Conservation (phyloP, 2,329 filamentous ascomycete genomes). For the Monilinia fructicola region DNA sequence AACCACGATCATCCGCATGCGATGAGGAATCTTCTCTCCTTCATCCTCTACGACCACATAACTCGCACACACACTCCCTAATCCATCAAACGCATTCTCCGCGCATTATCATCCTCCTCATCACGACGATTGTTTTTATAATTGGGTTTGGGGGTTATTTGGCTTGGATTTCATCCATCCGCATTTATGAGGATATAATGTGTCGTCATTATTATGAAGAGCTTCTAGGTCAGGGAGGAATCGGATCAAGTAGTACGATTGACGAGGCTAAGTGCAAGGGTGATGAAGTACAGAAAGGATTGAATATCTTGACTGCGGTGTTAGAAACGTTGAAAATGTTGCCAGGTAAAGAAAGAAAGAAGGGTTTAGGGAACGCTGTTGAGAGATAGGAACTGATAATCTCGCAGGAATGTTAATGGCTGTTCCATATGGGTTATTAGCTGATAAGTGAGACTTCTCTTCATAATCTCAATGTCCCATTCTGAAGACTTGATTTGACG, state of each 20-base stretch:
- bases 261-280: slow-evolving; percentile 44
- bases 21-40: slow-evolving; percentile 24
- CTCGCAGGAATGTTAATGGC: slow-evolving; percentile 38
- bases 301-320: slow-evolving; percentile 43
- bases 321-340: slow-evolving; percentile 39
- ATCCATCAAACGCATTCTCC: slow-evolving; percentile 30
- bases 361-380: background rate
- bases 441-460: slow-evolving; percentile 41
- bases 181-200: slow-evolving; percentile 45
- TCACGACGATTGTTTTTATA: slow-evolving; percentile 40
- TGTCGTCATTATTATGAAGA: slow-evolving; percentile 44
- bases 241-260: slow-evolving; percentile 36
- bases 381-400: slow-evolving; percentile 13
- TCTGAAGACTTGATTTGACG: slow-evolving; percentile 5
- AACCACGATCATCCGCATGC: slow-evolving; percentile 9
- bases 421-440: slow-evolving; percentile 44
- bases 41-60: slow-evolving; percentile 5
- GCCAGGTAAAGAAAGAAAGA: slow-evolving; percentile 37
- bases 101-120: slow-evolving; percentile 40
- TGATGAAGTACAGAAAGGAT: slow-evolving; percentile 42
- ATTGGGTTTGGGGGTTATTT: slow-evolving; percentile 38
- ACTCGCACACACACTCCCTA: background rate
- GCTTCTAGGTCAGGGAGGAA: slow-evolving; percentile 30
- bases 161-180: slow-evolving; percentile 40
- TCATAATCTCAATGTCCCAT: background rate